Evolutionary conservation across 2,329 filamentous ascomycete genomes (phyloP).

Genomic region (Parastagonospora nodorum): DNA sequence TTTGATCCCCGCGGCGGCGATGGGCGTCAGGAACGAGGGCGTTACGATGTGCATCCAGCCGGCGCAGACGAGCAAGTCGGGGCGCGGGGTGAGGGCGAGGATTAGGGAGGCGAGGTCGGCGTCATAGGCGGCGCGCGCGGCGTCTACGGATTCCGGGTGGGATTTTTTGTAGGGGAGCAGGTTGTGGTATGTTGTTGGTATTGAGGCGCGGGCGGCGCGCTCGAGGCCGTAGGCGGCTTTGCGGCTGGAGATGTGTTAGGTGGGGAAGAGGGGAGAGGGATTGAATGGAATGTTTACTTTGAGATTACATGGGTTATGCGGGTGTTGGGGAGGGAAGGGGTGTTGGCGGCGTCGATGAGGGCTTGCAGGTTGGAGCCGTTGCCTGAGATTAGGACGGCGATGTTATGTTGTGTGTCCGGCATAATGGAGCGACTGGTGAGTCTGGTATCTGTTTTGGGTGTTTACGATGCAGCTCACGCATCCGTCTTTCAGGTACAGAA

Average conservation of each 20-base stretch:
- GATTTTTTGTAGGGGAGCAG: constrained; percentile 76
- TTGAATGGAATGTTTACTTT: constrained; percentile 28
- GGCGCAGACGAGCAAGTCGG: constrained; percentile 76
- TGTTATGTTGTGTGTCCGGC: constrained; percentile 49
- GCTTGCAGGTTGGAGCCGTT: constrained; percentile 81
- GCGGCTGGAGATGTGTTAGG: constrained; percentile 23
- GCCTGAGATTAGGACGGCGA: constrained; percentile 66
- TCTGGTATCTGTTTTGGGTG: too few relatives aligned
- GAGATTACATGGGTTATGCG: constrained; percentile 68
- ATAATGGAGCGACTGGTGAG: too few relatives aligned
- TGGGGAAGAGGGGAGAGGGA: background rate
- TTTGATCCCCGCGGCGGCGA: constrained; percentile 65
- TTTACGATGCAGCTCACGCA: too few relatives aligned
- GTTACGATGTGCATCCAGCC: constrained; percentile 89
- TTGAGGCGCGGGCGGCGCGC: constrained; percentile 63
- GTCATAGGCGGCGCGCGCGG: constrained; percentile 72
- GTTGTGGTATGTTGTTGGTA: constrained; percentile 82
- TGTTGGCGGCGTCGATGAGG: constrained; percentile 66
- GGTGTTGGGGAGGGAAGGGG: constrained; percentile 55
- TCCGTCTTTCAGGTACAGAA: background rate
- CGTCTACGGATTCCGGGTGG: constrained; percentile 47
- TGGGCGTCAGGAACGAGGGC: constrained; percentile 69
- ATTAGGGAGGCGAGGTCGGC: constrained; percentile 73
- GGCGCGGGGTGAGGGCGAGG: constrained; percentile 59
- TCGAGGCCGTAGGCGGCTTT: constrained; percentile 68